phyloP scores from a whole-genome alignment of 108 stramenopile genomes.

The Schizochytrium sp. region DNA sequence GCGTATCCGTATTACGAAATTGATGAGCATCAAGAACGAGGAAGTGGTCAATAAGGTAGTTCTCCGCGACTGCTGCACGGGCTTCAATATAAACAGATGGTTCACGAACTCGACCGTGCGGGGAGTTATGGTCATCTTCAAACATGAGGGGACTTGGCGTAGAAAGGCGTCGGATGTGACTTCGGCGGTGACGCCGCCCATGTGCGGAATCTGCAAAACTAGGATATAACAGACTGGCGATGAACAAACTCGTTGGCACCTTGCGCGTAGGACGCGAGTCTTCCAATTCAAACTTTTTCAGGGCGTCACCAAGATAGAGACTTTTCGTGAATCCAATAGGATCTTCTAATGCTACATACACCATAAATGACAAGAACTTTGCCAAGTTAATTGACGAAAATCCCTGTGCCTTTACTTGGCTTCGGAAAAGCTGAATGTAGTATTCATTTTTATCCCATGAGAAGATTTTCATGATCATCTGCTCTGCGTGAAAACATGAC shows the following conservation, averaged over 20 bases:
- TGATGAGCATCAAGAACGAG: slow-evolving; percentile 3
- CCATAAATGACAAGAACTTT: background rate
- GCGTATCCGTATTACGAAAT: background rate
- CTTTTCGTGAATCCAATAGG: slow-evolving; percentile 39
- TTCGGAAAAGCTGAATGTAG: slow-evolving; percentile 10
- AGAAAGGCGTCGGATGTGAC: background rate
- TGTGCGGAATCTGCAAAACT: slow-evolving; percentile 38
- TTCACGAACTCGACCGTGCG: background rate
- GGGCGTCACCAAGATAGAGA: slow-evolving; percentile 4
- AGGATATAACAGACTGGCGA: slow-evolving; percentile 36
- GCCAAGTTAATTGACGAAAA: background rate
- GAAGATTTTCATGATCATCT: slow-evolving; percentile 3
- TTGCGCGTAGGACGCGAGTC: slow-evolving; percentile 5
- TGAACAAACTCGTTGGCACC: slow-evolving; percentile 24
- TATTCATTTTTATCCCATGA: slow-evolving; percentile 27
- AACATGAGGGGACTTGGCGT: slow-evolving; percentile 42
- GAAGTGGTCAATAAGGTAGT: slow-evolving; percentile 30
- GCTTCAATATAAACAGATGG: background rate
- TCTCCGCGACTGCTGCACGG: slow-evolving; percentile 10
- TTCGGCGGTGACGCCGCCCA: background rate
- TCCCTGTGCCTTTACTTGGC: background rate
- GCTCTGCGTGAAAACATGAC: background rate
- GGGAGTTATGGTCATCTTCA: background rate
- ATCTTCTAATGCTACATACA: slow-evolving; percentile 1
- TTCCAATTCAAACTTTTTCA: slow-evolving; percentile 13